Base-by-base conservation (phyloP, 352 stramenopile species). In the Elongisporangium undulatum region DNA sequence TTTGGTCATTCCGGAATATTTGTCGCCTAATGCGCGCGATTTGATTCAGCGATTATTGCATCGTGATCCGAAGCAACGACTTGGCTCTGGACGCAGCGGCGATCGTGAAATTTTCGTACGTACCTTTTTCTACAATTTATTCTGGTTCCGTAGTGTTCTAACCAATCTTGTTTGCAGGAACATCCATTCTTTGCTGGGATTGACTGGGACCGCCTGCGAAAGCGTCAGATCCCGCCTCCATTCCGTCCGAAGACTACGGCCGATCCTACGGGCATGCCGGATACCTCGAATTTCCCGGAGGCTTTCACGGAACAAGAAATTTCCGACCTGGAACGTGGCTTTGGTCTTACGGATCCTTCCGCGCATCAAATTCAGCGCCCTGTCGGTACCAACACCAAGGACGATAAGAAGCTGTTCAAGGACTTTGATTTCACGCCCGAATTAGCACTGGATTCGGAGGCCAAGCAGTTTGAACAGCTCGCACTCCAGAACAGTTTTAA, bases 381-480 rank as follows among this genome's bases (percentile, higher is more conserved):
- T 8, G 74, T 71, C 20, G 56, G 55, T 26, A 83, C 68, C 54
- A 76, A 75, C 50, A 73, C 83, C 58, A 85, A 88, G 56, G 76
- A 90, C 57, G 85, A 94, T 55, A 77, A 78, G 59, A 82, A 82
- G 51, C 66, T 94, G 51, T 94, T 94, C 59, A 78, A 92, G 66
- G 85, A 92, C 69, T 94, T 94, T 24, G 85, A 94, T 64, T 94
- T 94, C 51, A 90, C 83, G 58, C 85, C 85, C 8, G 85, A 94
- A 55, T 63, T 92, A n/a, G 73, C 82, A 51, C 57, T 94, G 45
- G 85, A 94, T 65, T 82, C 76, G 41, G 85, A 94, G 55, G 85
- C 85, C 8, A 91, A 92, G 65, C 78, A 92, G 68, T 94, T 91
- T 62, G 85, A 94, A 67, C 84, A 92, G 62, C 79, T 94, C 13